These are phyloP conservation scores for Edaphochlamys debaryana DNA, from an alignment of 139 green algal species.

Conservation along the genomic window DNA sequence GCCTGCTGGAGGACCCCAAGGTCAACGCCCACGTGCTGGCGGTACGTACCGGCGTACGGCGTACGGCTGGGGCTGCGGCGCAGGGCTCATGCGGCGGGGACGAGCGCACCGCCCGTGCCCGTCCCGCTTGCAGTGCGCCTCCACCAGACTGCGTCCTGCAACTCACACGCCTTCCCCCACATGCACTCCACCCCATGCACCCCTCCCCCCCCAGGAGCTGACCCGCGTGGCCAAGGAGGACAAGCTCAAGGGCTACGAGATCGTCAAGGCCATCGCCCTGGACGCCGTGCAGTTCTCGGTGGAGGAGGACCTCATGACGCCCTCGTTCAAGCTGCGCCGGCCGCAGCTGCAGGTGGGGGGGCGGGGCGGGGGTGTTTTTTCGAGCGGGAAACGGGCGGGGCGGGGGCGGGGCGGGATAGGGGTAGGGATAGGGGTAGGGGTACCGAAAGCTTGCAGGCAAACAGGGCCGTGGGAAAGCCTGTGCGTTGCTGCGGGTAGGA, in stretches of 20 bases:
- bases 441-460: no score
- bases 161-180: no score
- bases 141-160: no score
- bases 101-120: no score
- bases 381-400: background rate
- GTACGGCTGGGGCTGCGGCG: no score
- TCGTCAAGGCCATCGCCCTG: conserved; percentile 76
- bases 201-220: conserved; percentile 60
- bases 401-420: no score
- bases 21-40: conserved; percentile 50
- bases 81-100: background rate
- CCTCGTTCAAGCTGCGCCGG: conserved; percentile 79
- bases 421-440: no score
- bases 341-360: conserved; percentile 57
- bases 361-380: no score
- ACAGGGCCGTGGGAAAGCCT: no score
- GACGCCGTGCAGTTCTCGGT: conserved; percentile 72
- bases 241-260: conserved; percentile 92
- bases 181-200: no score
- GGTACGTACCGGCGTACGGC: conserved; percentile 13
- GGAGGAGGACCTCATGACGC: conserved; percentile 83
- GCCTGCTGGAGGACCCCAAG: conserved; percentile 47
- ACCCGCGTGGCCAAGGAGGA: conserved; percentile 80
- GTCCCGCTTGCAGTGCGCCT: no score
- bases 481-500: no score